Base-by-base conservation (phyloP, 1,284 basidiomycete species). In the Afroboletus lepidellus region DNA sequence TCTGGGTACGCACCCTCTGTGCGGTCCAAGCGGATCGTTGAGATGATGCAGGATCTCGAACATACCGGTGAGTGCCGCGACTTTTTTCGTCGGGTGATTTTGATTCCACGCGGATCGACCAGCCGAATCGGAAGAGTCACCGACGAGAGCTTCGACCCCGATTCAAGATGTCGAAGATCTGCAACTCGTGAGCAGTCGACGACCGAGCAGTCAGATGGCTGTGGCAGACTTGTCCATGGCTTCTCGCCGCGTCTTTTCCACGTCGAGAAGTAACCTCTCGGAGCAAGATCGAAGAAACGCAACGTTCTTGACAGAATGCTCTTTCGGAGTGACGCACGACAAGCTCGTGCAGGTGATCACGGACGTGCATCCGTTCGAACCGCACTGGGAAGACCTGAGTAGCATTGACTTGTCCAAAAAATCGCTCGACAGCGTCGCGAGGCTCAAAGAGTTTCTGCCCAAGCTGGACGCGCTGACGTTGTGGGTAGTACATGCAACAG, bases 361-460 rank as follows among this genome's bases (percentile, higher is more conserved):
- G 38, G 95, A 98, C 64, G 86, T 95, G 13, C 90, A 95, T 67
- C 94, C 95, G 1, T 98, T 94, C 72, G 92, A 95, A 67, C 93
- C 94, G 16, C 81, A 93, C 67, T 99, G 96, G 96, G 94, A 98
- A 60, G 77, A 83, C 42, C 72, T 99, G 57, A 76, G 68, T 50
- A 72, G 74, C 15, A 86, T 99, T 59, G 87, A 98, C 67, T 74
- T 99, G 60, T 87, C 87, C 34, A 75, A 77, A 46, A 89, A 89
- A 69, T 81, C 83, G 43, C 73, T 96, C 43, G 95, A 98, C 63
- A 94, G 93, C 62, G 85, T 96, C 21, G 90, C 94, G 30, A 77
- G 94, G 52, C 74, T 99, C 60, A 95, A 97, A 67, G 96, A 99
- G 74, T 96, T 98, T 68, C 71, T 98, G 56, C 96, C 97, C 8